Conservation (phyloP, 2,329 filamentous ascomycete species). For the Paecilomyces dactylethromorphus region DNA sequence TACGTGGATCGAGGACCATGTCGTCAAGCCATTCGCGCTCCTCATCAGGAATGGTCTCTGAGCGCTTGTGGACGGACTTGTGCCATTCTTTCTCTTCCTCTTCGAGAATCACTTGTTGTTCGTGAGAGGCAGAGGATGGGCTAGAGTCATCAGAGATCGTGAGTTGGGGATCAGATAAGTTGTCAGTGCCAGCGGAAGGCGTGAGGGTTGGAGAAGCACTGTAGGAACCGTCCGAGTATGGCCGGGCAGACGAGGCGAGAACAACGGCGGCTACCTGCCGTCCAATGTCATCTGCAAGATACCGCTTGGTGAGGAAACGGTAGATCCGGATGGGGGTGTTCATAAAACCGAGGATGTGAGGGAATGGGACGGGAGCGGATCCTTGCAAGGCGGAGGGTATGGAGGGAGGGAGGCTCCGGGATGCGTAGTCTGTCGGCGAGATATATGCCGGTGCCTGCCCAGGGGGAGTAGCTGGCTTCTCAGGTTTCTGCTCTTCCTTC, state of each 20-base stretch:
- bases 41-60: conserved; percentile 44
- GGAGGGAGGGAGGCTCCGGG: conserved; percentile 56
- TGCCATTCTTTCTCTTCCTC: conserved; percentile 77
- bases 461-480: conserved; percentile 46
- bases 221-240: conserved; percentile 28
- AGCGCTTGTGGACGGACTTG: conserved; percentile 62
- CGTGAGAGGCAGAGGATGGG: conserved; percentile 39
- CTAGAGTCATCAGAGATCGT: conserved; percentile 36
- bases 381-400: conserved; percentile 69
- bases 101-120: conserved; percentile 59
- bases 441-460: conserved; percentile 67
- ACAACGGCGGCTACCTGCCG: conserved; percentile 82
- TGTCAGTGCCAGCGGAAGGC: conserved; percentile 7
- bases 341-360: conserved; percentile 85
- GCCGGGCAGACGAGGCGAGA: conserved; percentile 45
- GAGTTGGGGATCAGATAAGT: conserved; percentile 9
- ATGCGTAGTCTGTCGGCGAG: conserved; percentile 62
- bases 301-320: conserved; percentile 76
- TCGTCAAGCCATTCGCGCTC: conserved; percentile 72
- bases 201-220: conserved; percentile 16
- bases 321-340: conserved; percentile 82
- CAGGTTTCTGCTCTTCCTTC: conserved; percentile 34
- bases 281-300: conserved; percentile 81
- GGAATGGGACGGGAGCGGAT: conserved; percentile 66
- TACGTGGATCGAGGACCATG: conserved; percentile 68